phyloP scores from a whole-genome alignment of 1,284 basidiomycete genomes.

The Peniophora sp. region DNA sequence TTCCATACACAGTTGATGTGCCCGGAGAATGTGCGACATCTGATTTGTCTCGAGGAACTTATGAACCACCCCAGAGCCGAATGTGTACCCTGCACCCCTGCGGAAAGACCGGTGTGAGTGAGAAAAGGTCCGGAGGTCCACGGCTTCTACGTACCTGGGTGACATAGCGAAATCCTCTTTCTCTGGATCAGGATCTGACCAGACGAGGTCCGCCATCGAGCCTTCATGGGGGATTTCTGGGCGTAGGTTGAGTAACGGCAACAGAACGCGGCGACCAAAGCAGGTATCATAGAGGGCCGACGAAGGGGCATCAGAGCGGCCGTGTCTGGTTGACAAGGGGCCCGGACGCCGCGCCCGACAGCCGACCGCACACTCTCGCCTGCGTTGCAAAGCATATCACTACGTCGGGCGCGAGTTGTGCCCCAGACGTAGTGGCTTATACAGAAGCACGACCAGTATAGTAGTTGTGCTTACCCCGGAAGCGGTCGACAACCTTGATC shows the following conservation, averaged over 20 bases:
- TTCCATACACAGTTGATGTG: conserved; percentile 99
- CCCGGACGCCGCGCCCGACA: too few species aligned
- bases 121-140: conserved; percentile 11
- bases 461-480: conserved; percentile 58
- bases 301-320: too few species aligned
- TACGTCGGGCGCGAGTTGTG: neutral
- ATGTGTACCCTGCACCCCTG: conserved; percentile 98
- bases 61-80: conserved; percentile 97
- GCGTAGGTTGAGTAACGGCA: conserved; percentile 10
- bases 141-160: conserved; percentile 59
- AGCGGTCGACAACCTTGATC: conserved; percentile 98
- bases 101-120: conserved; percentile 9
- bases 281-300: conserved; percentile 5
- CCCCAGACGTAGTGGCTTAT: too few species aligned
- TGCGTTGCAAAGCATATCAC: conserved; percentile 1
- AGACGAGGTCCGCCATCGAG: conserved; percentile 99
- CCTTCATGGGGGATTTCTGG: conserved; percentile 98
- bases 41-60: conserved; percentile 93
- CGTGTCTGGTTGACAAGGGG: too few species aligned
- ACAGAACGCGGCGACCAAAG: conserved; percentile 12
- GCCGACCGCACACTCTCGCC: too few species aligned
- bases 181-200: conserved; percentile 99
- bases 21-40: conserved; percentile 96
- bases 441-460: neutral
- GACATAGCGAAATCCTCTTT: conserved; percentile 99